Evolutionary conservation across 495 filamentous ascomycete species (phyloP).

Genomic region (Melanomma pulvis-pyrius): DNA sequence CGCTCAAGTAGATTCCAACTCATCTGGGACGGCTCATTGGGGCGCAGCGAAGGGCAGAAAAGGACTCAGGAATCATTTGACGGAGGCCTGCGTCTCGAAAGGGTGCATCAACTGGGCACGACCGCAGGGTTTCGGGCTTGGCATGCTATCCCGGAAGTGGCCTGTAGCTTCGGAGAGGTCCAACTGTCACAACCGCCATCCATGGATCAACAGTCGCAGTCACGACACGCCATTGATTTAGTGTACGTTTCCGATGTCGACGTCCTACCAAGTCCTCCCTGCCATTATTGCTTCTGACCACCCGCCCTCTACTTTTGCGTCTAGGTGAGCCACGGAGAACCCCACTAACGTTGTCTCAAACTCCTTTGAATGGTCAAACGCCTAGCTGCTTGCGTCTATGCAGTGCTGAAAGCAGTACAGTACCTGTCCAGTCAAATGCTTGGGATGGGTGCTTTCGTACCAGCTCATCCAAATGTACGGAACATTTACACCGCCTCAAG

Average conservation of each 20-base stretch:
- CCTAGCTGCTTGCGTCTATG: slow-evolving; percentile 12
- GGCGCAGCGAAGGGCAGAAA: slow-evolving; percentile 14
- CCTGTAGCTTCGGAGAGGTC: too few relatives aligned
- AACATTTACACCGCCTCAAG: not conserved
- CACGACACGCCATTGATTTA: not conserved
- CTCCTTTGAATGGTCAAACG: slow-evolving; percentile 3
- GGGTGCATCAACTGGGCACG: slow-evolving; percentile 6
- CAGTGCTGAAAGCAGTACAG: not conserved
- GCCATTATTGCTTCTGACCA: not conserved
- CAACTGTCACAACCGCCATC: not conserved
- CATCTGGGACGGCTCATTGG: slow-evolving; percentile 46
- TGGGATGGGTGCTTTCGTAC: not conserved
- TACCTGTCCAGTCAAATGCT: not conserved
- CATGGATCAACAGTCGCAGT: not conserved
- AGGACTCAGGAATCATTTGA: slow-evolving; percentile 1
- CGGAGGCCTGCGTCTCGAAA: slow-evolving; percentile 2
- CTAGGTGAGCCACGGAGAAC: not conserved
- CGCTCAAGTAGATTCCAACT: slow-evolving; percentile 68
- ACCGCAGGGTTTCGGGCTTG: not conserved
- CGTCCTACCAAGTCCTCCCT: not conserved
- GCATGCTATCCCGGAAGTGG: not conserved
- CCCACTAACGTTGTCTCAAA: not conserved
- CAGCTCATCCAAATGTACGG: not conserved
- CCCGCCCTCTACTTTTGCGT: not conserved
- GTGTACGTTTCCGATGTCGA: not conserved